phyloP scores from a whole-genome alignment of 2,329 filamentous ascomycete species.

The Talaromyces amestolkiae region DNA sequence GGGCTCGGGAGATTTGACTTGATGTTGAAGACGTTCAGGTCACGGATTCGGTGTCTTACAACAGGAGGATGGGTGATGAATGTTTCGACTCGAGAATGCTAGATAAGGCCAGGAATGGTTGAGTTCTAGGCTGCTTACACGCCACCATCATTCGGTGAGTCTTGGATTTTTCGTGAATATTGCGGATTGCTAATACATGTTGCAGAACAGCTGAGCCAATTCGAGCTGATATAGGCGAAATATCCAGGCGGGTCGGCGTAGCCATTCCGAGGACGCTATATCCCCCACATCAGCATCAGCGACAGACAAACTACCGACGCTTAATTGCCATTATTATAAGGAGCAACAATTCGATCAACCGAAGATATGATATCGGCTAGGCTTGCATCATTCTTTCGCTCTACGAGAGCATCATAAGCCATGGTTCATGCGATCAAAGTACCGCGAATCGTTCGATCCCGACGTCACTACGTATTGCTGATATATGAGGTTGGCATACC shows the following conservation, averaged over 20 bases:
- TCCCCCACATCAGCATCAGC: background rate
- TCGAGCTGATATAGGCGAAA: background rate
- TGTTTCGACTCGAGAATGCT: background rate
- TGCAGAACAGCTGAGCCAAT: too few relatives aligned
- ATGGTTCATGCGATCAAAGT: background rate
- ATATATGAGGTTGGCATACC: slow-evolving; percentile 8
- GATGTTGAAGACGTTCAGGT: background rate
- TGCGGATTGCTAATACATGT: background rate
- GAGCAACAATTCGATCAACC: background rate
- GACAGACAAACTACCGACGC: background rate
- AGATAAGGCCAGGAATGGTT: background rate
- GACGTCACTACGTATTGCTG: background rate
- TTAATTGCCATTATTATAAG: background rate
- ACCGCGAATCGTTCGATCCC: background rate
- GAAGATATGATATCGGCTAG: background rate
- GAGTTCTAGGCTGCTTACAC: background rate
- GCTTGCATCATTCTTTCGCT: background rate
- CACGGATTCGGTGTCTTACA: background rate
- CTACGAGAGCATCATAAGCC: background rate
- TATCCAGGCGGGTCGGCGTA: too few relatives aligned
- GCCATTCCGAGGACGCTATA: background rate
- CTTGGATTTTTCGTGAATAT: background rate
- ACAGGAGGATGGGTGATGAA: background rate
- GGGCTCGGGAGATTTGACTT: slow-evolving; percentile 44
- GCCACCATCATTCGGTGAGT: background rate